Evolutionary conservation across 208 protist species (phyloP).

Genomic region (Leptomonas seymouri): DNA sequence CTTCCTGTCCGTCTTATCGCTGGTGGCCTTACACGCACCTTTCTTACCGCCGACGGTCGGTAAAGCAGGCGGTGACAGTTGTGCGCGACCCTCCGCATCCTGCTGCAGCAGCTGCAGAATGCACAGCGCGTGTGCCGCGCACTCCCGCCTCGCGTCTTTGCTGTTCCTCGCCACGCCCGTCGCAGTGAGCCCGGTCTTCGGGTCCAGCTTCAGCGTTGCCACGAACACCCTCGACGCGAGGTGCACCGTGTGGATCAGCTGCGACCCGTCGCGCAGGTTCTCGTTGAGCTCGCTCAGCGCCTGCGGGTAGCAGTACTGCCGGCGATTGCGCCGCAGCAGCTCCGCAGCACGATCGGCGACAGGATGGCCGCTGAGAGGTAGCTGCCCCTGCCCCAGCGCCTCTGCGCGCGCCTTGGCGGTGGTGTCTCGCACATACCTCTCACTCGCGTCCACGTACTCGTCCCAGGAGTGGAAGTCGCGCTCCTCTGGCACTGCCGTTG

Average conservation of each 20-base stretch:
- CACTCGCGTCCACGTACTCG: constrained; percentile 44
- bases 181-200: constrained; percentile 35
- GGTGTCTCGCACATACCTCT: constrained; percentile 33
- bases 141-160: constrained; percentile 63
- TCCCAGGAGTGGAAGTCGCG: constrained; percentile 38
- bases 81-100: constrained; percentile 3
- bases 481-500: constrained; percentile 19
- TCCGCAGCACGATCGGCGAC: constrained; percentile 59
- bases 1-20: background rate
- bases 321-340: constrained; percentile 30
- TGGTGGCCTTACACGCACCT: background rate
- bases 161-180: constrained; percentile 46
- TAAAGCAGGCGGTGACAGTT: background rate
- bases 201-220: constrained; percentile 55
- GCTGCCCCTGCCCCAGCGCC: constrained; percentile 25
- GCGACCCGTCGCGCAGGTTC: constrained; percentile 35
- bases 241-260: constrained; percentile 38
- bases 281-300: constrained; percentile 60
- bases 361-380: constrained; percentile 48
- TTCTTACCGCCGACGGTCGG: background rate
- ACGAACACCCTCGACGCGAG: constrained; percentile 42
- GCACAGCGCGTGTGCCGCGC: constrained; percentile 68
- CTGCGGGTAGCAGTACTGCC: constrained; percentile 11
- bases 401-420: constrained; percentile 15
- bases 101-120: constrained; percentile 37